phyloP scores from a whole-genome alignment of 2,329 filamentous ascomycete genomes.

The Arthrobotrys sphaeroides region DNA sequence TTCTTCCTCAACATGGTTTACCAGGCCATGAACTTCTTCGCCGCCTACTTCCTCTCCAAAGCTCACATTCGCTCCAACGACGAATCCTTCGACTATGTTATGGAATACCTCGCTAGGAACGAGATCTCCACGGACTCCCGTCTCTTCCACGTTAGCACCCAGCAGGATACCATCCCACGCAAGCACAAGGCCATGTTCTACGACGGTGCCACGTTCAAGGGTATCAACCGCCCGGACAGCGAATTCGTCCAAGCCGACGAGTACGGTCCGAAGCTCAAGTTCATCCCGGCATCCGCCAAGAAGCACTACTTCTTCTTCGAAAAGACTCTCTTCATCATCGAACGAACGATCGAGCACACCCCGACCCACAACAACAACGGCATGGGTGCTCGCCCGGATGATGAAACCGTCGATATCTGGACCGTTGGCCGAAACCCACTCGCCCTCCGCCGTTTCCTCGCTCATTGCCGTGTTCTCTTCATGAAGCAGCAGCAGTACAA shows the following conservation, averaged over 20 bases:
- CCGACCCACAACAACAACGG: conserved; percentile 61
- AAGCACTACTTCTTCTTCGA: conserved; percentile 74
- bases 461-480: conserved; percentile 69
- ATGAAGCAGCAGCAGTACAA: conserved; percentile 70
- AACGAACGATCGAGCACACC: conserved; percentile 61
- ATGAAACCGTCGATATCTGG: conserved; percentile 68
- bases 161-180: conserved; percentile 56
- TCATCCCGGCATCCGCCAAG: conserved; percentile 73
- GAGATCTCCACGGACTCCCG: conserved; percentile 58
- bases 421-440: conserved; percentile 71
- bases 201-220: conserved; percentile 61
- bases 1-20: conserved; percentile 55
- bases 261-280: conserved; percentile 64
- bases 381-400: conserved; percentile 61
- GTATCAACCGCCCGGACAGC: conserved; percentile 63
- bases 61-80: conserved; percentile 58
- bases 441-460: conserved; percentile 71
- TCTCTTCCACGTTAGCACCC: conserved; percentile 58
- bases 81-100: conserved; percentile 58
- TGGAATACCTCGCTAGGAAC: conserved; percentile 57
- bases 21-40: conserved; percentile 54
- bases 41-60: conserved; percentile 57
- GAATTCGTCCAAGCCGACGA: conserved; percentile 61
- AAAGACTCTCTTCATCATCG: conserved; percentile 69
- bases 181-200: conserved; percentile 57